Conservation (phyloP, 257 asterid species). For the Nicotiana knightiana region DNA sequence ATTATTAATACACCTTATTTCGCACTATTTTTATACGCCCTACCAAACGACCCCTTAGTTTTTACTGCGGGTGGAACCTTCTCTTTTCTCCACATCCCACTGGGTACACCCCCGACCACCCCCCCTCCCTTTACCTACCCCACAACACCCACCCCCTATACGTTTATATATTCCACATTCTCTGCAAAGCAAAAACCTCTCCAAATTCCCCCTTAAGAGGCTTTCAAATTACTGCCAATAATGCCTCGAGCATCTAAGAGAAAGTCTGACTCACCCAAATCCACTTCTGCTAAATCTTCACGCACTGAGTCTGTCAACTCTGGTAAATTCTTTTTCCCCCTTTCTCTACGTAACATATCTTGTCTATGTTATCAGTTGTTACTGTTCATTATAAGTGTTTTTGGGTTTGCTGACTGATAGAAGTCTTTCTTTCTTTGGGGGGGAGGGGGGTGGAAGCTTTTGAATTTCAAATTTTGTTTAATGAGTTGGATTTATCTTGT, state of each 20-base stretch:
- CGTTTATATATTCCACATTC: constrained; percentile 18
- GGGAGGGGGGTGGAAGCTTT: background rate
- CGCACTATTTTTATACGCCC: no score
- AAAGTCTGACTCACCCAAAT: constrained; percentile 44
- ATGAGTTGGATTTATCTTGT: background rate
- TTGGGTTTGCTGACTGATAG: background rate
- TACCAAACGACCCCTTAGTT: background rate
- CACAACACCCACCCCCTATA: background rate
- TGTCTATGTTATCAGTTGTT: background rate
- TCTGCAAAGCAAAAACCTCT: background rate
- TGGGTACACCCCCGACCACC: background rate
- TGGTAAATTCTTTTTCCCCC: constrained; percentile 28
- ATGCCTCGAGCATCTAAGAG: constrained; percentile 70
- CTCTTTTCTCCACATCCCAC: background rate
- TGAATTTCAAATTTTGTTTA: background rate
- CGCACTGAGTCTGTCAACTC: constrained; percentile 44
- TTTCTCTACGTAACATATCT: background rate
- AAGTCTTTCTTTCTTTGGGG: background rate
- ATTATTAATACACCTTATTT: no score
- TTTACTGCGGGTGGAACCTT: background rate
- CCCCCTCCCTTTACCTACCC: background rate
- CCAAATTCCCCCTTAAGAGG: constrained; percentile 3
- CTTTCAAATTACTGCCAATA: constrained; percentile 25
- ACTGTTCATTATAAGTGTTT: background rate
- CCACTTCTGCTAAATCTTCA: constrained; percentile 40